Evolutionary conservation across 2,329 filamentous ascomycete genomes (phyloP).

Genomic region (Colletotrichum nymphaeae): DNA sequence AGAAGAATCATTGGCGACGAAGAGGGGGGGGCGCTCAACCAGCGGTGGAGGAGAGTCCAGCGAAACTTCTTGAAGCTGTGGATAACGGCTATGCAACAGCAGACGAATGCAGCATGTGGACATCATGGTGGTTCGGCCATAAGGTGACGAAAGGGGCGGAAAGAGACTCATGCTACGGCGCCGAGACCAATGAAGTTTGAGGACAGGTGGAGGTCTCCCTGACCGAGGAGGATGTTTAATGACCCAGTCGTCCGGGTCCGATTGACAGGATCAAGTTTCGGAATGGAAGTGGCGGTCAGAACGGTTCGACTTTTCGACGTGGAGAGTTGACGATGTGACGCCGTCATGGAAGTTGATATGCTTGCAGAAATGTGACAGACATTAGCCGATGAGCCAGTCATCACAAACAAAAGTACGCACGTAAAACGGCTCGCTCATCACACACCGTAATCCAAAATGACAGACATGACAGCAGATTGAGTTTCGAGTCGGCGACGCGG

Average conservation of each 20-base stretch:
- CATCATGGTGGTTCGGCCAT: neutral
- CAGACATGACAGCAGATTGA: neutral
- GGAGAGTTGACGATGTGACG: neutral
- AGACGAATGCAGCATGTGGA: neutral
- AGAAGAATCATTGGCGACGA: neutral
- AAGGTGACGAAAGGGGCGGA: neutral
- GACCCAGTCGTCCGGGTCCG: neutral
- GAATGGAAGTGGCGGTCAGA: conserved; percentile 19
- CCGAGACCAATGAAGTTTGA: neutral
- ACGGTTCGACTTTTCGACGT: neutral
- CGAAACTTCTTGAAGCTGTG: neutral
- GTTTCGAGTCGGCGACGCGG: conserved; percentile 6
- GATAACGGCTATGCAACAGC: neutral
- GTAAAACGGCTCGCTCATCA: neutral
- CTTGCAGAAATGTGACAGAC: conserved; percentile 14
- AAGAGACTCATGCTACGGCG: neutral
- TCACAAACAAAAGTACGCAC: conserved; percentile 5
- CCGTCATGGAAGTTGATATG: neutral
- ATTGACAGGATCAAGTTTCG: neutral
- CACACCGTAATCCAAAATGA: neutral
- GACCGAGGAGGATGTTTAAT: neutral
- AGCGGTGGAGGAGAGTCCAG: neutral
- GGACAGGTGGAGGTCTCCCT: neutral
- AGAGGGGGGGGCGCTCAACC: neutral
- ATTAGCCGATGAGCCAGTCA: neutral